Base-by-base conservation (phyloP, 2,329 filamentous ascomycete genomes). In the Pseudogymnoascus sp. region DNA sequence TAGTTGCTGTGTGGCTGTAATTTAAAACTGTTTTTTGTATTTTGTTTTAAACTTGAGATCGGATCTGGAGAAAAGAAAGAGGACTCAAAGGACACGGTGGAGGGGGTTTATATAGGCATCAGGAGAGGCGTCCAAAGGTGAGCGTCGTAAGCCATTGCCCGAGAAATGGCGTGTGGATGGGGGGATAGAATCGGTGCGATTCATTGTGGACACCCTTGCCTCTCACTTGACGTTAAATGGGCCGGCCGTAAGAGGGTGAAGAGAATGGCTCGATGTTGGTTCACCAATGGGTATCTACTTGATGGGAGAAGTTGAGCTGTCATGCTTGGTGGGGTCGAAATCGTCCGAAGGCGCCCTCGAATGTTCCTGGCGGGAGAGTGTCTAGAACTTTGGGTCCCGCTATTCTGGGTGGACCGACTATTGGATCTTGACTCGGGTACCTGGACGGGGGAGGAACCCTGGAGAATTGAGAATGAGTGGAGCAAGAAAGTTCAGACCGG, bases 381-480 rank as follows among this genome's bases (percentile, higher is more conserved):
- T 55, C 48, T 55, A 55, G 48, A 45, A 55, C 48, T 55, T 55
- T 55, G 48, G 42, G 27, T 55, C 48, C 48, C 29, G 48, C 48
- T 55, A 15, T 55, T 55, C 29, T 55, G 48, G 48, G 48, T 33
- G 48, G 48, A 33, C 29, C 48, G n/a, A 55, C 29, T 55, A 55
- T 55, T 55, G 48, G 48, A 13, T 33, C 48, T 55, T 55, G 48
- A 33, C 48, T 55, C 48, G 48, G 48, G 48, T 55, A 33, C 48
- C 48, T 55, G 48, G 25, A 55, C 48, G 48, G 48, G 48, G 0
- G 29, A 55, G 15, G 45, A 55, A 55, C 48, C n/a, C 15, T 55
- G 27, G 27, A 55, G 48, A 55, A 55, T 33, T 15, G 48, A 33
- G 18, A 21, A 5, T n/a, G 33, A 55, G 48, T 55, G 48, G n/a